Conservation (phyloP, 2,329 filamentous ascomycete species). For the Neofusicoccum cordaticola region DNA sequence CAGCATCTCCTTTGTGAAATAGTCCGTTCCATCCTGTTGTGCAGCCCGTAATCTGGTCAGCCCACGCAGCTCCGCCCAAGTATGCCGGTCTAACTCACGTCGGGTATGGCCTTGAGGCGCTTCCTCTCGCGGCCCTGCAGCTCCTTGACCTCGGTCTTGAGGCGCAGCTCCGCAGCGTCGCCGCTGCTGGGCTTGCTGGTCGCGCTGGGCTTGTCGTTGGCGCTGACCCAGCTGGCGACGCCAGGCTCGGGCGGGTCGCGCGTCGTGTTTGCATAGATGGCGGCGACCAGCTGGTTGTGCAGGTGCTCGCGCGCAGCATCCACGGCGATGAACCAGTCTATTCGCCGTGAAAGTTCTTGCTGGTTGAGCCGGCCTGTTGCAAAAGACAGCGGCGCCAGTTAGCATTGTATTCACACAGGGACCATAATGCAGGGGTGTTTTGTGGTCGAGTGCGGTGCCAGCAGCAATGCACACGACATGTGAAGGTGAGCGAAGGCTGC, state of each 20-base stretch:
- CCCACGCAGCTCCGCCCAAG: neutral
- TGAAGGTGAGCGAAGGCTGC: neutral
- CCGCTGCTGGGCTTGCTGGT: slow-evolving; percentile 62
- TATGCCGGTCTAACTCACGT: slow-evolving; percentile 36
- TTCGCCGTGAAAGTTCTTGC: slow-evolving; percentile 56
- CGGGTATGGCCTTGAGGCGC: slow-evolving; percentile 54
- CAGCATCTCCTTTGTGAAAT: slow-evolving; percentile 24
- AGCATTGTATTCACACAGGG: neutral
- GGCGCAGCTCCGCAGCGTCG: slow-evolving; percentile 60
- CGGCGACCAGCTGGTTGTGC: slow-evolving; percentile 61
- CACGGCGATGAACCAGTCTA: slow-evolving; percentile 54
- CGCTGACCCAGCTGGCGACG: slow-evolving; percentile 63
- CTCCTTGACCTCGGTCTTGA: slow-evolving; percentile 64
- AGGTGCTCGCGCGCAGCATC: slow-evolving; percentile 55
- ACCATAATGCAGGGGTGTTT: slow-evolving; percentile 5
- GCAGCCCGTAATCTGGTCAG: slow-evolving; percentile 13
- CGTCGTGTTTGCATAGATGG: slow-evolving; percentile 57
- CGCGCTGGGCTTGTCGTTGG: slow-evolving; percentile 69
- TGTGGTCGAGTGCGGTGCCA: slow-evolving; percentile 7
- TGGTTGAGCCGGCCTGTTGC: slow-evolving; percentile 57
- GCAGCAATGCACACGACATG: neutral
- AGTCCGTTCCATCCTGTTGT: slow-evolving; percentile 20
- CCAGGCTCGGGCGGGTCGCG: slow-evolving; percentile 62
- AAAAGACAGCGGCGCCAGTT: neutral
- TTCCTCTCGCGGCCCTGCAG: slow-evolving; percentile 59